Conservation (phyloP, 441 rosid genomes). For the Lagerstroemia fauriei region DNA sequence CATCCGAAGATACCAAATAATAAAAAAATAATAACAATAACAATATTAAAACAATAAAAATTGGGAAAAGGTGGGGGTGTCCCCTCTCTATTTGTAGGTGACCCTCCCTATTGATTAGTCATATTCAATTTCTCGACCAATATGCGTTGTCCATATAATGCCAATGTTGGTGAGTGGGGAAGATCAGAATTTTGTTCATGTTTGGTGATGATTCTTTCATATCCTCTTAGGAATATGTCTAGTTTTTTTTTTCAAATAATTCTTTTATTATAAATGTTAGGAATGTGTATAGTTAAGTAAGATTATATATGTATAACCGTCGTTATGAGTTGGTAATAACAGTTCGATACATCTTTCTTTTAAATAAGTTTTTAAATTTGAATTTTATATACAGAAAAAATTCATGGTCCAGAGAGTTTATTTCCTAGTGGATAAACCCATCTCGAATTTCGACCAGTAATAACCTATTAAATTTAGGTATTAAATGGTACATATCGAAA, state of each 20-base stretch:
- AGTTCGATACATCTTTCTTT: too few species aligned
- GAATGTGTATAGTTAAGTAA: not conserved
- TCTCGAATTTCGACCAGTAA: too few species aligned
- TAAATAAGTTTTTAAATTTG: too few species aligned
- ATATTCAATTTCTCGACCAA: slow-evolving; percentile 32
- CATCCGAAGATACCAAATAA: not conserved
- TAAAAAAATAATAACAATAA: too few species aligned
- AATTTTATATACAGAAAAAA: too few species aligned
- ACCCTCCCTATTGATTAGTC: slow-evolving; percentile 11
- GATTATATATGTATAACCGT: not conserved
- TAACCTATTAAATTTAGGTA: too few species aligned
- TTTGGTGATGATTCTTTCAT: slow-evolving; percentile 30
- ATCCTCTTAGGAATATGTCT: not conserved
- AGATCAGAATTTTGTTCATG: slow-evolving; percentile 24
- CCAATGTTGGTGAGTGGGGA: slow-evolving; percentile 27
- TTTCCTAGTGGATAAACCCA: too few species aligned
- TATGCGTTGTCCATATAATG: slow-evolving; percentile 20
- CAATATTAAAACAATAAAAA: not conserved
- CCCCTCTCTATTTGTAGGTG: slow-evolving; percentile 31
- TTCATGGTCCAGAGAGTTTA: too few species aligned
- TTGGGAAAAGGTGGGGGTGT: slow-evolving; percentile 1
- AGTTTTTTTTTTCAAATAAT: not conserved
- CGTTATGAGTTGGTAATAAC: too few species aligned
- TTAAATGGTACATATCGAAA: too few species aligned
- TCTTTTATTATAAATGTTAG: not conserved